A percentile compares a stretch with the other conserved stretches of the same genome.
Evolutionary conservation across 306 rosid species (phyloP).

Genomic region (Corylus avellana): DNA sequence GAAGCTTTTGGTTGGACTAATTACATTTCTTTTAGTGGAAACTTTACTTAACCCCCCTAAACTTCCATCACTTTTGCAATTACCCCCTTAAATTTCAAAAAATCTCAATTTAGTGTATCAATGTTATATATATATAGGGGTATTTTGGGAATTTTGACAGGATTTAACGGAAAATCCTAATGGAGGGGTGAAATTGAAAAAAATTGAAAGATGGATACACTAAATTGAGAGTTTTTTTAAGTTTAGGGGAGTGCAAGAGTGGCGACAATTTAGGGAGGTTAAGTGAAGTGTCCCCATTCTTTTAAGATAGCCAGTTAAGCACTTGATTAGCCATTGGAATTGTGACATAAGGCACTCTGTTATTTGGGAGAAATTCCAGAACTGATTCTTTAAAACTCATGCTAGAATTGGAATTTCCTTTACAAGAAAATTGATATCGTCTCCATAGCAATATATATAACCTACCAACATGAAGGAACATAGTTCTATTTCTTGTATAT

Average conservation of each 20-base stretch:
- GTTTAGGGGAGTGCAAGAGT: too few species aligned
- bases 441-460: neutral
- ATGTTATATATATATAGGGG: too few species aligned
- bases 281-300: neutral
- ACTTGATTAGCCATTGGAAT: conserved; percentile 10
- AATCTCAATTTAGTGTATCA: too few species aligned
- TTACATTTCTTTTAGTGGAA: neutral
- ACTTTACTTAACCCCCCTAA: too few species aligned
- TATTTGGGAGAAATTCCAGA: neutral
- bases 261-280: too few species aligned
- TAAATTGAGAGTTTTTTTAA: too few species aligned
- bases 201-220: too few species aligned
- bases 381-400: conserved; percentile 26
- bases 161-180: too few species aligned
- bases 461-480: conserved; percentile 8
- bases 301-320: neutral
- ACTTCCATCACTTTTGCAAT: too few species aligned
- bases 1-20: neutral
- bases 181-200: too few species aligned
- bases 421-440: neutral
- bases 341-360: neutral
- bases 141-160: too few species aligned
- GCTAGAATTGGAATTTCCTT: conserved; percentile 8
- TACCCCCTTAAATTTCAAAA: too few species aligned
- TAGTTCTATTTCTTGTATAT: neutral